Conservation (phyloP, 176 grass and related monocot species). For the Elymus sibiricus region DNA sequence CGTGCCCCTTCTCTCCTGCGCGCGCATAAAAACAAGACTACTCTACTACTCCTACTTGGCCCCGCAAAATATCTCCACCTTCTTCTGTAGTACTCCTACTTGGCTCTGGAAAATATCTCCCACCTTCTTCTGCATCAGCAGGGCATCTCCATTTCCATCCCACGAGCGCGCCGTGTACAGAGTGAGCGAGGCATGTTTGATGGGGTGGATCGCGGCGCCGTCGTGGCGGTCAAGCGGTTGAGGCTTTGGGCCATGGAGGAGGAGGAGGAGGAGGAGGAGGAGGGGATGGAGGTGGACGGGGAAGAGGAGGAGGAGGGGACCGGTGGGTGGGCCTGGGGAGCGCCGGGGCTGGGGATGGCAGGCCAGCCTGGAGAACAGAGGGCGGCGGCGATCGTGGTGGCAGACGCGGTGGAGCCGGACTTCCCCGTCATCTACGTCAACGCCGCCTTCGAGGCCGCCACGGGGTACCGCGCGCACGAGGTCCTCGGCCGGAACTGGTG, state of each 20-base stretch:
- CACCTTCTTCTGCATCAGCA: background rate
- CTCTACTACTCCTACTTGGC: background rate
- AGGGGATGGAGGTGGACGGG: constrained; percentile 16
- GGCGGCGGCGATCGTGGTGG: constrained; percentile 73
- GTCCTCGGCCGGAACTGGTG: constrained; percentile 97
- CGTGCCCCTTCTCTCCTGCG: background rate
- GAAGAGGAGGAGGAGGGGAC: constrained; percentile 8
- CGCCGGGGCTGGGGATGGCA: constrained; percentile 3
- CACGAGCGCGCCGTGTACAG: constrained; percentile 17
- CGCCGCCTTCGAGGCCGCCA: constrained; percentile 85
- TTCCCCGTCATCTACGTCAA: constrained; percentile 97
- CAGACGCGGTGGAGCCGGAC: constrained; percentile 75
- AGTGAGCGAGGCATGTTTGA: constrained; percentile 30
- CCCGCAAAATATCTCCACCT: constrained; percentile 29
- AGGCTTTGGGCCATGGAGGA: constrained; percentile 46
- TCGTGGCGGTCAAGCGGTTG: constrained; percentile 50
- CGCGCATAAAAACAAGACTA: background rate
- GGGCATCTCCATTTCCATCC: constrained; percentile 14
- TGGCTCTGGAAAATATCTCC: constrained; percentile 31
- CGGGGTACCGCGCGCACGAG: constrained; percentile 94
- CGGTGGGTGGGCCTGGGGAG: constrained; percentile 20
- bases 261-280: constrained; percentile 14
- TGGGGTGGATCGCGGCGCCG: background rate
- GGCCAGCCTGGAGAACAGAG: background rate
- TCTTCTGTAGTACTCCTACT: background rate